phyloP scores from a whole-genome alignment of 2,329 filamentous ascomycete species.

The Chaetomium olivaceum region DNA sequence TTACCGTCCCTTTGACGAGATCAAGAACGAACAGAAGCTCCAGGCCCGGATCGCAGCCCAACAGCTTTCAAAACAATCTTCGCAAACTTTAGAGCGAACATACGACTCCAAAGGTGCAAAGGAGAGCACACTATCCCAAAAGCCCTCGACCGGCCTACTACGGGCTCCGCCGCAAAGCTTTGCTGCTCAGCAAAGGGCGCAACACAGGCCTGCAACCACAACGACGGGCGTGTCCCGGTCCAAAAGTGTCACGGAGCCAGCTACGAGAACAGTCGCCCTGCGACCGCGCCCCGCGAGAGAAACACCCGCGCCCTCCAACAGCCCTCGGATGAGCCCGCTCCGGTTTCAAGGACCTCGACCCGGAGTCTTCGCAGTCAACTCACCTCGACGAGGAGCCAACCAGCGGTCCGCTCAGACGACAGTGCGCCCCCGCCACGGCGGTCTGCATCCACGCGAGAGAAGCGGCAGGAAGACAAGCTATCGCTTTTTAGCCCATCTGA shows the following conservation, averaged over 20 bases:
- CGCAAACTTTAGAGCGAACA: slow-evolving; percentile 26
- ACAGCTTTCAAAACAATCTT: slow-evolving; percentile 21
- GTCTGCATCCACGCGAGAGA: slow-evolving; percentile 19
- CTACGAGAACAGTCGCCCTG: slow-evolving; percentile 31
- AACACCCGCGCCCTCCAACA: slow-evolving; percentile 24
- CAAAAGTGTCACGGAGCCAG: slow-evolving; percentile 38
- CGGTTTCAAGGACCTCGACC: slow-evolving; percentile 17
- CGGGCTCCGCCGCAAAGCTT: slow-evolving; percentile 63
- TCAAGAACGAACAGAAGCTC: slow-evolving; percentile 55
- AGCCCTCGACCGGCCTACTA: slow-evolving; percentile 46
- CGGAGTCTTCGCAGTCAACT: slow-evolving; percentile 31
- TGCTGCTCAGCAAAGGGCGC: slow-evolving; percentile 64
- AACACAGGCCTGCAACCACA: slow-evolving; percentile 47
- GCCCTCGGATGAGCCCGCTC: slow-evolving; percentile 22
- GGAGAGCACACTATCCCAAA: slow-evolving; percentile 35
- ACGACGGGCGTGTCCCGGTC: slow-evolving; percentile 35
- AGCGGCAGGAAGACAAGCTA: slow-evolving; percentile 38
- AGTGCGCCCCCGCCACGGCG: slow-evolving; percentile 30
- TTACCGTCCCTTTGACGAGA: slow-evolving; percentile 64
- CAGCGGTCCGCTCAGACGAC: slow-evolving; percentile 14
- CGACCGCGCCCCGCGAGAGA: slow-evolving; percentile 28
- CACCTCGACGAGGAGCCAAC: slow-evolving; percentile 21
- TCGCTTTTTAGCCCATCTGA: slow-evolving; percentile 60
- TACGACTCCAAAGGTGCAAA: slow-evolving; percentile 39
- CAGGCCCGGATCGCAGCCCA: slow-evolving; percentile 34